phyloP scores from a whole-genome alignment of 495 filamentous ascomycete genomes.

The Talaromyces ruber region DNA sequence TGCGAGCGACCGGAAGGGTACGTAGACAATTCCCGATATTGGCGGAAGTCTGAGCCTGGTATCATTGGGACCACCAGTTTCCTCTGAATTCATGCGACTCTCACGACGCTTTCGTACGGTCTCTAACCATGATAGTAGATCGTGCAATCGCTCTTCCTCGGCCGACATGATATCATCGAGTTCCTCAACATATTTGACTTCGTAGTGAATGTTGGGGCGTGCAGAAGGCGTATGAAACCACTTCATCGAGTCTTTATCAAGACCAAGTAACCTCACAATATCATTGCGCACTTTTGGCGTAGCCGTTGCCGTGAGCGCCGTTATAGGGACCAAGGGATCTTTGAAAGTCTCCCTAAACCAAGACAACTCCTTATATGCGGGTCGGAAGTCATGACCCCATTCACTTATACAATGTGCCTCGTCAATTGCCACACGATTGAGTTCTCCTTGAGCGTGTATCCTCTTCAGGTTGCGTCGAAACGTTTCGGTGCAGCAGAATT shows the following conservation, averaged over 20 bases:
- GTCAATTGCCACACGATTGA: constrained; percentile 81
- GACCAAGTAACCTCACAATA: constrained; percentile 63
- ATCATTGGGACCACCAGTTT: neutral
- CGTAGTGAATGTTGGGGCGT: constrained; percentile 83
- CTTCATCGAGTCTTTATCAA: constrained; percentile 53
- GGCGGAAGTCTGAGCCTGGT: constrained; percentile 41
- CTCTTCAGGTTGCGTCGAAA: constrained; percentile 68
- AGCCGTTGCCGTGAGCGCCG: constrained; percentile 85
- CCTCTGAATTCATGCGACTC: neutral
- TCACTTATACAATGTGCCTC: constrained; percentile 97
- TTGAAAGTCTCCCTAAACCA: constrained; percentile 72
- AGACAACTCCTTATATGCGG: constrained; percentile 76
- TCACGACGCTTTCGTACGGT: constrained; percentile 15
- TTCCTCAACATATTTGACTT: constrained; percentile 75
- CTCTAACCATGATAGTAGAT: constrained; percentile 38
- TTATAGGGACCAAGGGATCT: constrained; percentile 81
- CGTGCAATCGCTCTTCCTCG: constrained; percentile 45
- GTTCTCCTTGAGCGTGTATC: constrained; percentile 73
- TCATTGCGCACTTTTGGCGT: constrained; percentile 71
- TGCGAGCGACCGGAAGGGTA: constrained; percentile 66
- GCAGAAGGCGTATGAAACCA: constrained; percentile 73
- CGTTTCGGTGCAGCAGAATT: constrained; percentile 68
- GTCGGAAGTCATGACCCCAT: constrained; percentile 98
- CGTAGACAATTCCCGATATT: constrained; percentile 88
- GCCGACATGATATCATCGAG: constrained; percentile 19